Evolutionary conservation across 2,329 filamentous ascomycete species (phyloP), one percentile per base, ranked within the genome.

Genomic region (Harringtonia aguacate): DNA sequence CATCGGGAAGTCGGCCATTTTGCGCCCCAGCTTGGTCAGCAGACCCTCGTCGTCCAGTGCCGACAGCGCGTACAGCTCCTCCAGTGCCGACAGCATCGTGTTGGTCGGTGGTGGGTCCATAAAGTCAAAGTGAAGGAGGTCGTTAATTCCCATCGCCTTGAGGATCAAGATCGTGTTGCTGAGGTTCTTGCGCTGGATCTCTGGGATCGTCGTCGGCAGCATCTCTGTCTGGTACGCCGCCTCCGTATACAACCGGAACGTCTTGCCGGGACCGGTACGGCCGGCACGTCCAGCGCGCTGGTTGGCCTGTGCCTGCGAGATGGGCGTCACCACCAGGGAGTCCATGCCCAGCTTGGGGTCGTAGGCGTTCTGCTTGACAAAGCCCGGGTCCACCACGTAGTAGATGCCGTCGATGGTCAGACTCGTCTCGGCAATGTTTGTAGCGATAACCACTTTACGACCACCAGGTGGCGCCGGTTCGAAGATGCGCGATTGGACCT

Each of bases 1-100:
- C 87, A 97, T 97, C 1, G 92, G 92, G 61, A 97, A 97, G 58
- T 98, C 90, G 12, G 92, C 89, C 90, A 98, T 97, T 61, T 95
- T 94, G 37, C 92, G 79, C 8, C 92, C 92, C 2, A 95, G 73
- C 8, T 92, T 80, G 0, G 92, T 98, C 3, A 98, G 69, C 0
- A 98, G 73, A 14, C 92, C 92, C 72, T 98, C 92, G 55, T 98
- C 90, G 51, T 98, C 92, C 0, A 98, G 72, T 0, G 90, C 90
- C 4, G 84, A 87, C 12, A 98, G 69, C 1, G 88, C 87, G 57
- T 98, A 98, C 0, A 98, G 72, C 59, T 97, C 92, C 64, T 98
- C 94, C 4, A 98, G 69, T 0, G 92, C 92, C 40, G 88, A 94
- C 50, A 98, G 75, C 87, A 97, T 95, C 13, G 92, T 97, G 56